phyloP scores from a whole-genome alignment of 352 stramenopile species.

The Globisporangium apiculatum region DNA sequence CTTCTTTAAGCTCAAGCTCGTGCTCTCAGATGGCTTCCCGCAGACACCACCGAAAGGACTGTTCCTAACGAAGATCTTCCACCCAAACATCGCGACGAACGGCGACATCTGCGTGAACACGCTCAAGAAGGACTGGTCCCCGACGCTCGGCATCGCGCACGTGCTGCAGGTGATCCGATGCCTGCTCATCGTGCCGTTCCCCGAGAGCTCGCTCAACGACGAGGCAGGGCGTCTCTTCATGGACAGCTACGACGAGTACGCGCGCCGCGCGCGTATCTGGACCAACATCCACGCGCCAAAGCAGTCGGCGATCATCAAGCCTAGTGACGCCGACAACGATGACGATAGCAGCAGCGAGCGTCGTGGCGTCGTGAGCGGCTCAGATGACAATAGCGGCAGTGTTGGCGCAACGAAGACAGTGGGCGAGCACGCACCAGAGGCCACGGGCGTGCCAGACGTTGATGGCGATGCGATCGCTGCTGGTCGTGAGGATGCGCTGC shows the following conservation, averaged over 20 bases:
- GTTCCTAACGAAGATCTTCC: conserved; percentile 99
- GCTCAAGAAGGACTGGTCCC: conserved; percentile 98
- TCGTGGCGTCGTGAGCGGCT: neutral
- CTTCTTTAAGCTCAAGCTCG: conserved; percentile 95
- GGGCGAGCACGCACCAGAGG: neutral
- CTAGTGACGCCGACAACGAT: neutral
- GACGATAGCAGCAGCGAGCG: neutral
- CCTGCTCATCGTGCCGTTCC: conserved; percentile 98
- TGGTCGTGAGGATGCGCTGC: neutral
- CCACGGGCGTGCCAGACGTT: neutral
- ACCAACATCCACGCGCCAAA: conserved; percentile 88
- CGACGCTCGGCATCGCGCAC: conserved; percentile 92
- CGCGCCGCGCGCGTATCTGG: conserved; percentile 82
- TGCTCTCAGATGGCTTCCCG: conserved; percentile 86
- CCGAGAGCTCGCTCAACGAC: conserved; percentile 98
- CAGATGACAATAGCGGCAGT: neutral
- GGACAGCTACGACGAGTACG: conserved; percentile 98
- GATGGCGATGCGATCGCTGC: neutral
- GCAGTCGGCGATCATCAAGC: conserved; percentile 2
- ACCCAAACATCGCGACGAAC: conserved; percentile 97
- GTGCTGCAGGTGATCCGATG: conserved; percentile 98
- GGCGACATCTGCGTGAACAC: conserved; percentile 99
- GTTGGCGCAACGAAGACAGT: neutral
- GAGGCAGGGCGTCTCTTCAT: conserved; percentile 99
- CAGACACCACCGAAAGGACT: conserved; percentile 84